These are phyloP conservation scores for Beauveria rudraprayagi DNA, from an alignment of 2,329 filamentous ascomycete genomes.

Conservation along the genomic window DNA sequence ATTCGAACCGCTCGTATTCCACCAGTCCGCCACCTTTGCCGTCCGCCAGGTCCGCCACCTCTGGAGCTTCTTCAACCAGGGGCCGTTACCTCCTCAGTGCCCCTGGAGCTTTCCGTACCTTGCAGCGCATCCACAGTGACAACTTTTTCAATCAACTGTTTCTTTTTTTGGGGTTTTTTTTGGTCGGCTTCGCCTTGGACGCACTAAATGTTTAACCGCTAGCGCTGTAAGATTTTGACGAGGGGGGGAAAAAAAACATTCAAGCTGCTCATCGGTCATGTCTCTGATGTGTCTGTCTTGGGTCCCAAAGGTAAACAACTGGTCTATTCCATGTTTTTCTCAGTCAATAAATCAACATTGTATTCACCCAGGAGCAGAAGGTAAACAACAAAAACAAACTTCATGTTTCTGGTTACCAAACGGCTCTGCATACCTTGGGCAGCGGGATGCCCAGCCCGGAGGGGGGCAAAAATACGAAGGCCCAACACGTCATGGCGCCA, in stretches of 20 bases:
- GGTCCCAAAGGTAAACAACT: no score
- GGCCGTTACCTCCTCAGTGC: not conserved
- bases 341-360: not conserved
- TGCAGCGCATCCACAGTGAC: not conserved
- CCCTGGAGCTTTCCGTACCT: not conserved
- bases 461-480: not conserved
- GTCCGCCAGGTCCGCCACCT: not conserved
- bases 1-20: not conserved
- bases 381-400: not conserved
- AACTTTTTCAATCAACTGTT: not conserved
- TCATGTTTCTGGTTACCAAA: not conserved
- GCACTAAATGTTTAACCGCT: not conserved
- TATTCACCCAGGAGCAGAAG: not conserved
- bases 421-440: not conserved
- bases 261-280: no score
- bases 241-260: not conserved
- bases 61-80: not conserved
- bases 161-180: not conserved
- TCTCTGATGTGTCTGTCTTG: no score
- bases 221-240: not conserved
- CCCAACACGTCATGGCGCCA: slow-evolving; percentile 4
- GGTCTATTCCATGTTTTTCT: not conserved
- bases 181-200: not conserved
- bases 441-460: not conserved
- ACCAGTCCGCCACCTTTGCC: not conserved